Base-by-base conservation (phyloP, 805 yeast genomes). In the Candida golubevii region DNA sequence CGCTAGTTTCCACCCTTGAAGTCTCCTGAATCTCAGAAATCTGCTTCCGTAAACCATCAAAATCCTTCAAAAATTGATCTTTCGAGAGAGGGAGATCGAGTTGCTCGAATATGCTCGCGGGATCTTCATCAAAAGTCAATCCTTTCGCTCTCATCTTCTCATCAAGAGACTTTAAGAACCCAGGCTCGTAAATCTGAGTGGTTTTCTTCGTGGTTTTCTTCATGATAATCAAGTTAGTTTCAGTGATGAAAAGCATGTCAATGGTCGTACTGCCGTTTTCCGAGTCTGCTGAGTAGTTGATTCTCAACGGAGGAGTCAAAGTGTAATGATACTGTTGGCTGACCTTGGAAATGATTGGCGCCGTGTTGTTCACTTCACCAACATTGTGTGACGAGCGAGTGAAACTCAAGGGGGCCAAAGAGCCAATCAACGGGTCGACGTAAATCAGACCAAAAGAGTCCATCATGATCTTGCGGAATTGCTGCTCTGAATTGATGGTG, bases 351-450 rank as follows among this genome's bases (percentile, higher is more conserved):
- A 53, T 44, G 23, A 51, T 44, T 11, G 57, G 57, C 41, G 42
- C 36, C 18, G 51, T 41, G 47, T 46, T 44, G 41, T 53, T 54
- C 15, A 47, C 49, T 26, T 60, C 64, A 33, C 45, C 37, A 7
- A 65, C 51, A 49, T 69, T 70, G n/a, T 67, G 52, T 10, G 65
- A 52, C 13, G 62, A 56, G 26, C 62, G 63, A 27, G 57, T 48
- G 48, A 57, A 65, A 43, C 60, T 60, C 45, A 60, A 50, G 14
- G 55, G 57, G 26, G 61, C 61, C 44, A 61, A 52, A 39, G 62
- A 55, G 26, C 72, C 75, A 42, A 70, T 55, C 38, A 69, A 59
- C 8, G 73, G 74, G 38, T 70, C 73, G 13, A 69, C 50, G 50
- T 61, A 71, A 37, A 68, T 62, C 43, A 62, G 61, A 36, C 58